Evolutionary conservation across 768 basidiomycete genomes (phyloP), one percentile per base, ranked within the genome.

Genomic region (Mycena vitilis): DNA sequence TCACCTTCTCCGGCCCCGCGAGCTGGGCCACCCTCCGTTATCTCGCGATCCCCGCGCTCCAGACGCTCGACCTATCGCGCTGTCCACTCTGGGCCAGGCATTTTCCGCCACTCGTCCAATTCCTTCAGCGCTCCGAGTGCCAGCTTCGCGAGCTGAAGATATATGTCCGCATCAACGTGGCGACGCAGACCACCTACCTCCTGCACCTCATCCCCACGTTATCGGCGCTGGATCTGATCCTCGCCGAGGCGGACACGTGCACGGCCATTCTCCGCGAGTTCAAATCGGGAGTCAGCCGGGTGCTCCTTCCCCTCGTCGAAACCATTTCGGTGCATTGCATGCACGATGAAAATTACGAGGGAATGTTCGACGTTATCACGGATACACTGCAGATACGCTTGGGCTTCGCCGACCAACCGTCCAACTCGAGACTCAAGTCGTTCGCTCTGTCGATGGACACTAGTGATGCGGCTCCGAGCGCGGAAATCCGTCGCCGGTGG

Each of bases 1-100:
- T 67, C 60, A 57, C 60, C 36, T 57, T 67, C 13, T 67, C 66
- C 25, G 66, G 66, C 37, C 60, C 53, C 2, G 66, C 66, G 15
- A 42, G 54, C 45, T 67, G 66, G 66, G 53, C 40, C 0, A 48
- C 49, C 16, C 66, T 67, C 8, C 66, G 66, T 6, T 67, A 67
- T 34, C 13, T 67, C 22, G 20, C 55, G 37, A 56, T 62, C 45
- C 66, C 66, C 1, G 53, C 54, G 1, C 66, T 67, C 23, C 53
- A 57, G 18, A 40, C 16, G 11, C 60, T 67, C 11, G 66, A 67
- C 37, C 66, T 67, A 36, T 42, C 66, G 3, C 7, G 66, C 23
- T 53, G 30, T 9, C 65, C 57, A 1, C 51, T 20, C 0, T 58
- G 15, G 11, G 23, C 57, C 51, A n/a, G 57, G n/a, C 53, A 59